phyloP scores from a whole-genome alignment of 2,329 filamentous ascomycete genomes.

The Paraphaeosphaeria sporulosa region DNA sequence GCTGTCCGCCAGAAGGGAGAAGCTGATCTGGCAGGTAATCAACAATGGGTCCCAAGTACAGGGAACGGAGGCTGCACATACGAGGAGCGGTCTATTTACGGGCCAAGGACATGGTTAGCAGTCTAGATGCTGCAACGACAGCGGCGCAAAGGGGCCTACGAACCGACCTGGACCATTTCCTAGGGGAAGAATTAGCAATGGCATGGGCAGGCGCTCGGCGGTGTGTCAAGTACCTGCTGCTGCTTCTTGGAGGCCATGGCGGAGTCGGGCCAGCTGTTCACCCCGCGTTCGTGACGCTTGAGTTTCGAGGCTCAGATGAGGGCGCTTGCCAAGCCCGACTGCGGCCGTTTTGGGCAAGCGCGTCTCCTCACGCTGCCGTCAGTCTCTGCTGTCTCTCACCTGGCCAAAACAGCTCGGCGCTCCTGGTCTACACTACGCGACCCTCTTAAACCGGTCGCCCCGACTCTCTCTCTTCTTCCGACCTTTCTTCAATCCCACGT shows the following conservation, averaged over 20 bases:
- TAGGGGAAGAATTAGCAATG: conserved; percentile 53
- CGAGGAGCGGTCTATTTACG: conserved; percentile 46
- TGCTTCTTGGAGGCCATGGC: conserved; percentile 56
- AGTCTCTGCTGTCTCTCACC: conserved; percentile 23
- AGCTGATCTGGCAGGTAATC: conserved; percentile 66
- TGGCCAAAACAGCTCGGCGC: neutral
- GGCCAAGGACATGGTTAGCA: conserved; percentile 47
- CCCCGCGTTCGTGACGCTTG: conserved; percentile 28
- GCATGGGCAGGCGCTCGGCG: neutral
- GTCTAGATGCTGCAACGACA: conserved; percentile 33
- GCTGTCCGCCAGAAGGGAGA: conserved; percentile 87
- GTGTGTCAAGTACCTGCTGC: conserved; percentile 47
- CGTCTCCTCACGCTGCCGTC: conserved; percentile 30
- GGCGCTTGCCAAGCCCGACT: conserved; percentile 31
- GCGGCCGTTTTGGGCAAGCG: conserved; percentile 23
- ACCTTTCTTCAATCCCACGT: neutral
- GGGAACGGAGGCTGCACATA: conserved; percentile 29
- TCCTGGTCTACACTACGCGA: neutral
- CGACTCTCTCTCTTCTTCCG: conserved; percentile 4
- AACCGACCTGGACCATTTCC: conserved; percentile 99
- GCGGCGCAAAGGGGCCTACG: conserved; percentile 55
- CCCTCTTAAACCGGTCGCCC: neutral
- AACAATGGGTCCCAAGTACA: conserved; percentile 13
- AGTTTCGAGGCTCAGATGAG: conserved; percentile 14
- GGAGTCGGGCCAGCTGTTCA: conserved; percentile 4